Base-by-base conservation (phyloP, 257 asterid genomes). In the Jacaranda copaia region DNA sequence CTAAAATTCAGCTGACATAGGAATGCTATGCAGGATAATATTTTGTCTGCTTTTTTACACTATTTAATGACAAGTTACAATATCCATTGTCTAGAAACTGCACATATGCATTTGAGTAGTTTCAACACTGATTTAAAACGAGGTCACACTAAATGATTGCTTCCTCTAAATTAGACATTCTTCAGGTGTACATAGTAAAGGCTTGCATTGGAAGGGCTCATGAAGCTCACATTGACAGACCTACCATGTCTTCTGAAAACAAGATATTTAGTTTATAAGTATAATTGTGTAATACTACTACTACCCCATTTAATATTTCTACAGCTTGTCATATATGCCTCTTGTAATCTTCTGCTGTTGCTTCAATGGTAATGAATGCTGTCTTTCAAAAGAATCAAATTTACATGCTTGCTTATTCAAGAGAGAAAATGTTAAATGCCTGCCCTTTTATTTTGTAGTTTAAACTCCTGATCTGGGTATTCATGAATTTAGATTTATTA, bases 331-430 rank as follows among this genome's bases (percentile, higher is more conserved):
- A 2, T 12, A 5, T 42, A 16, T 56, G 38, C 51, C 59, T 25
- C 53, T 70, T 63, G 6, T 40, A 55, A 45, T 32, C n/a, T 25
- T 72, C 74, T 73, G 9, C 43, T 79, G 13, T 76, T 45, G 75
- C 68, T 56, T 46, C 48, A 63, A 25, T 66, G 18, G 72, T 32
- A n/a, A 36, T 53, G 72, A 43, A 52, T 1, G 8, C 12, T 68
- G 19, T 32, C 68, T 42, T 52, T 59, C 57, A 15, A 18, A 70
- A 65, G 72, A 72, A 45, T 18, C 18, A 35, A 25, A 56, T 14
- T 40, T 72, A 13, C 38, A 51, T 39, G 10, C 70, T 63, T 63
- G 72, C 5, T 73, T 49, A 18, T 16, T 15, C 8, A 36, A 48
- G 42, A 43, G 48, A 15, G 12, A 62, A 36, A 40, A 56, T 9